Evolutionary conservation across 2,329 filamentous ascomycete genomes (phyloP).

Genomic region (Diaporthe ilicicola): DNA sequence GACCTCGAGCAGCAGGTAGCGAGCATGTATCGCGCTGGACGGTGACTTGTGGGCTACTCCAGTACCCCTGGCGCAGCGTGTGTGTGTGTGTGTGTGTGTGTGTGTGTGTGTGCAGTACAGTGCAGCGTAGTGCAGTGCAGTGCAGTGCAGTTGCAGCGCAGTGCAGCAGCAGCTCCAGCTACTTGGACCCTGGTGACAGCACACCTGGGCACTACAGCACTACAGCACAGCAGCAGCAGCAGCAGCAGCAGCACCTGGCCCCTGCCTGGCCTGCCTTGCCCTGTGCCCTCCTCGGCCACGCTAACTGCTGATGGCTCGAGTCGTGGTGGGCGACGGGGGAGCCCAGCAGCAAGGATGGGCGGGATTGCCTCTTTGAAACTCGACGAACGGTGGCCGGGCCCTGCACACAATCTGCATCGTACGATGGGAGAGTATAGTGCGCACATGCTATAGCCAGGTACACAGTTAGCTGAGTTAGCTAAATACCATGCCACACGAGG

Average conservation of each 20-base stretch:
- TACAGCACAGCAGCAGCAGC: no score
- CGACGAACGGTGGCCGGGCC: conserved; percentile 7
- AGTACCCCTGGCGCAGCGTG: no score
- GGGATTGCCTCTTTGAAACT: conserved; percentile 16
- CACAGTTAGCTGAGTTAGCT: no score
- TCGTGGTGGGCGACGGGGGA: background rate
- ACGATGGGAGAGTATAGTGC: conserved; percentile 3
- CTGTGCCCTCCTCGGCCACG: no score
- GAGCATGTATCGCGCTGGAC: background rate
- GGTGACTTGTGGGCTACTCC: conserved; percentile 12
- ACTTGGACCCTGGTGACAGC: background rate
- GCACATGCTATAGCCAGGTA: background rate
- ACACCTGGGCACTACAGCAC: no score
- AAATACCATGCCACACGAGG: no score
- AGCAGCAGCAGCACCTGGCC: no score
- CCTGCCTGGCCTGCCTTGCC: no score
- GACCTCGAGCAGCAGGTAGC: conserved; percentile 14
- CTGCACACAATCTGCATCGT: conserved; percentile 14
- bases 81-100: no score
- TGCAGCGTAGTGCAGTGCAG: no score
- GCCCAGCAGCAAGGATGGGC: background rate
- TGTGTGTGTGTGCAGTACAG: no score
- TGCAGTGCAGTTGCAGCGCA: no score
- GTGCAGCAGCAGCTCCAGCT: background rate
- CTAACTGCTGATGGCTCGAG: conserved; percentile 1